Evolutionary conservation across 495 filamentous ascomycete genomes (phyloP).

Genomic region (Aspergillus incahuasiensis): DNA sequence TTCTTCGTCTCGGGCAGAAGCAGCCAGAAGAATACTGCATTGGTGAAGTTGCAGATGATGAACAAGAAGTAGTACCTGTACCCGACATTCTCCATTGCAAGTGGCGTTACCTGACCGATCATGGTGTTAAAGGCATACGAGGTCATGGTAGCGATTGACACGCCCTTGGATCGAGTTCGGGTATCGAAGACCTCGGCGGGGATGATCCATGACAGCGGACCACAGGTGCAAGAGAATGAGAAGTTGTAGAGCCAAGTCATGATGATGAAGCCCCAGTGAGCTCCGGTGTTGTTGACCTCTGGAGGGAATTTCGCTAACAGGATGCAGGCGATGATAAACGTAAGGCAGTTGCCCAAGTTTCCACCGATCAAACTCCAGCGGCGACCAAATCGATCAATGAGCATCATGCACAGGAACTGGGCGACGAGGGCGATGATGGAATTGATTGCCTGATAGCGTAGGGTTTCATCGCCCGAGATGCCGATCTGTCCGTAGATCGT

Average conservation of each 20-base stretch:
- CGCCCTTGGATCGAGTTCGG: conserved; percentile 59
- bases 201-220: conserved; percentile 60
- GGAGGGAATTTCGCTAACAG: conserved; percentile 55
- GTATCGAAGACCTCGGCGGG: conserved; percentile 70
- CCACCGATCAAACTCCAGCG: conserved; percentile 61
- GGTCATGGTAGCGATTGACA: conserved; percentile 61
- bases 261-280: conserved; percentile 71
- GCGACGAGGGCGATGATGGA: conserved; percentile 61
- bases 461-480: conserved; percentile 55
- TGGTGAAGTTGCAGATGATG: conserved; percentile 48
- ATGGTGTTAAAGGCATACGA: conserved; percentile 70
- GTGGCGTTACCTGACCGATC: conserved; percentile 64
- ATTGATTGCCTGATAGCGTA: conserved; percentile 70
- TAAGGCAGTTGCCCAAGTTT: conserved; percentile 60
- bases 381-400: conserved; percentile 62
- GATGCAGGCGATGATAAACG: conserved; percentile 46
- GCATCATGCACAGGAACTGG: conserved; percentile 61
- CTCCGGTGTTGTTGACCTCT: conserved; percentile 45
- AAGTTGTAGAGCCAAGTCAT: conserved; percentile 70
- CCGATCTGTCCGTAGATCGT: conserved; percentile 64
- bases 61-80: conserved; percentile 57
- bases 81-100: conserved; percentile 48
- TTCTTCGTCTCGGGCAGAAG: conserved; percentile 61
- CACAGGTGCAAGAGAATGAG: conserved; percentile 60
- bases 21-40: conserved; percentile 62